A percentile compares a stretch with the other conserved stretches of the same genome.
Conservation (phyloP, 192 early-diverging fungal species). For the Anaeromyces robustus region DNA sequence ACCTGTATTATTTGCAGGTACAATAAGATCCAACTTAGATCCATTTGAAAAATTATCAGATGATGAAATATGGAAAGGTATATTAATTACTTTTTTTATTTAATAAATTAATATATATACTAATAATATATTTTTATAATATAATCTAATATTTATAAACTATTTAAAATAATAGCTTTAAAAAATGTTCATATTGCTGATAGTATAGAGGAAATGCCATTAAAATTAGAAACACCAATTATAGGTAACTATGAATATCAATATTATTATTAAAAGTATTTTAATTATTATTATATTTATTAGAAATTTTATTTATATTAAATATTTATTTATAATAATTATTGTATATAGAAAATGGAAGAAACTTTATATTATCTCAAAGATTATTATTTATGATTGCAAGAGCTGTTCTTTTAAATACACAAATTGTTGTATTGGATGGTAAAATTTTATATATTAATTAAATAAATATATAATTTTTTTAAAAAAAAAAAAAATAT, state of each 20-base stretch:
- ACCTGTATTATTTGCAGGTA: constrained; percentile 42
- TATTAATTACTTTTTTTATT: no score
- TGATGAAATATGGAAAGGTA: constrained; percentile 41
- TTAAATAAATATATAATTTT: no score
- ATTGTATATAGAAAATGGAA: neutral
- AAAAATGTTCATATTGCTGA: neutral
- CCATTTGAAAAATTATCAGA: constrained; percentile 45
- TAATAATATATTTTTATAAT: no score
- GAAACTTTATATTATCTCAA: neutral
- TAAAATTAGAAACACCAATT: neutral
- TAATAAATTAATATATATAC: no score
- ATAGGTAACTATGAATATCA: neutral
- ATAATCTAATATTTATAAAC: no score
- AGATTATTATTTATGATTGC: neutral
- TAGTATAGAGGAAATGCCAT: neutral
- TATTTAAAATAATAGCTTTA: neutral
- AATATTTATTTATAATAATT: no score
- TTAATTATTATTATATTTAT: no score
- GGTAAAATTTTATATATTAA: neutral
- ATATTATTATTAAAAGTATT: no score
- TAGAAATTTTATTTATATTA: no score
- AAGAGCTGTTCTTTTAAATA: neutral
- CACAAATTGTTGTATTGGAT: neutral
- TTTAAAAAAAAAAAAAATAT: no score
- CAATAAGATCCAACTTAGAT: constrained; percentile 75